phyloP scores from a whole-genome alignment of 768 basidiomycete species.

The Boletellus ananiceps region DNA sequence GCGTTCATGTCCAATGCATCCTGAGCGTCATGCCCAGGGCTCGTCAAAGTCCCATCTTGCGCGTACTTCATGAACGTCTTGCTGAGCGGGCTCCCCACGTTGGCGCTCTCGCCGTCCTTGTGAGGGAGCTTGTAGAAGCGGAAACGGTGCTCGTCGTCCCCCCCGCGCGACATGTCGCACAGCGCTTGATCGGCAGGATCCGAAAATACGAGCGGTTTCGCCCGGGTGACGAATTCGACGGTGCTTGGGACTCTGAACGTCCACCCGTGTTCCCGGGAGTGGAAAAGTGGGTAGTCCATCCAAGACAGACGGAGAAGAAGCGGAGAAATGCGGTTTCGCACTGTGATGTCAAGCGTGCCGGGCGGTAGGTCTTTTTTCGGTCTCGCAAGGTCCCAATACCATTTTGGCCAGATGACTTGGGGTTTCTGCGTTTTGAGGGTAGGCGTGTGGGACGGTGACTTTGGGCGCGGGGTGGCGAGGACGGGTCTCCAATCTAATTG shows the following conservation, averaged over 20 bases:
- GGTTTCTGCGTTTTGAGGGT: slow-evolving; percentile 30
- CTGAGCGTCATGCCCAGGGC: slow-evolving; percentile 73
- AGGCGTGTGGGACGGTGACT: not conserved
- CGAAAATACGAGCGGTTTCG: slow-evolving; percentile 50
- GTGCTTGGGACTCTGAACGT: slow-evolving; percentile 68
- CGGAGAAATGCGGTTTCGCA: slow-evolving; percentile 77
- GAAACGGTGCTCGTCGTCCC: slow-evolving; percentile 39
- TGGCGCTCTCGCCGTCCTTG: slow-evolving; percentile 90
- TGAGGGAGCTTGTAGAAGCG: slow-evolving; percentile 92
- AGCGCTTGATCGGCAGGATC: slow-evolving; percentile 59
- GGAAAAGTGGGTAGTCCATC: slow-evolving; percentile 79
- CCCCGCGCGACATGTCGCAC: slow-evolving; percentile 39
- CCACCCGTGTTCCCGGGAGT: slow-evolving; percentile 90
- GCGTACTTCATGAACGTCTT: slow-evolving; percentile 89
- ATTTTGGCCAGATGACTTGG: slow-evolving; percentile 82
- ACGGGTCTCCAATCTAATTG: slow-evolving; percentile 66
- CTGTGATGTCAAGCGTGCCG: slow-evolving; percentile 80
- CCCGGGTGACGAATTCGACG: slow-evolving; percentile 43
- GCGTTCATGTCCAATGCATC: slow-evolving; percentile 90
- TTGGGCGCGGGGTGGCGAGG: not conserved
- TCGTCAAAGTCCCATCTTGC: slow-evolving; percentile 81
- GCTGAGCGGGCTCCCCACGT: slow-evolving; percentile 89
- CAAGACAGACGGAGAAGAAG: slow-evolving; percentile 84
- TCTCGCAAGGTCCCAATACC: slow-evolving; percentile 89
- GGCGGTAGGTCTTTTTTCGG: slow-evolving; percentile 64